Evolutionary conservation across 2,329 filamentous ascomycete species (phyloP).

Genomic region (Ceratocystis smalleyi): DNA sequence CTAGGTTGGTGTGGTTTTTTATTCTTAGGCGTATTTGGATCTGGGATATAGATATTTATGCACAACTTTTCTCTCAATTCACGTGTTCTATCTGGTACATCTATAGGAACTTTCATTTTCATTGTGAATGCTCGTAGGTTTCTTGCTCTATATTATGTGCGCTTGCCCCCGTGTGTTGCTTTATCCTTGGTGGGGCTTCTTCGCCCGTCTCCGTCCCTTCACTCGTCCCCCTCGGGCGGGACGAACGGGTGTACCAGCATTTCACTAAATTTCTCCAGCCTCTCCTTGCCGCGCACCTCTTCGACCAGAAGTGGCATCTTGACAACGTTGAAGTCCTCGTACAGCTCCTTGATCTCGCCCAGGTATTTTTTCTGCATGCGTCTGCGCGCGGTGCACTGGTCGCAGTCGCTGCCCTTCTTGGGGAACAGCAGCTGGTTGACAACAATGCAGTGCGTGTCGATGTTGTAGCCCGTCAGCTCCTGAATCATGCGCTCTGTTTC

Average conservation of each 20-base stretch:
- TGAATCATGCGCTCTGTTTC: constrained; percentile 99
- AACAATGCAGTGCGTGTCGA: constrained; percentile 94
- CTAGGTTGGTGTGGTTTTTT: neutral
- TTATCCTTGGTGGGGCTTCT: constrained; percentile 2
- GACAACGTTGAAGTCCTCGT: constrained; percentile 91
- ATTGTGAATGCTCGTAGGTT: neutral
- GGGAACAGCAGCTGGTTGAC: constrained; percentile 97
- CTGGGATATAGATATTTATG: neutral
- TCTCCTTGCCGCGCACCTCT: constrained; percentile 90
- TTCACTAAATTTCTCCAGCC: constrained; percentile 74
- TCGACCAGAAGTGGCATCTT: constrained; percentile 94
- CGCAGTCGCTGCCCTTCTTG: constrained; percentile 66
- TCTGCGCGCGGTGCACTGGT: constrained; percentile 84
- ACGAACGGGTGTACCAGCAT: constrained; percentile 66
- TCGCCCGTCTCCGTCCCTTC: constrained; percentile 5
- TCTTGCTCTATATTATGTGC: neutral
- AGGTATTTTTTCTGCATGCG: constrained; percentile 99
- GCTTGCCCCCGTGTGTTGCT: neutral
- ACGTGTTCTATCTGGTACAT: neutral
- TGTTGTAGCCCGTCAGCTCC: constrained; percentile 80
- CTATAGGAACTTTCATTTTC: neutral
- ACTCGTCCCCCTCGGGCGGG: constrained; percentile 35
- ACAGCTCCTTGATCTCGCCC: constrained; percentile 95
- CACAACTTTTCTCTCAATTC: neutral
- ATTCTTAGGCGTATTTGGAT: neutral